phyloP scores from a whole-genome alignment of 1,284 basidiomycete genomes.

The Ganoderma lingzhi region DNA sequence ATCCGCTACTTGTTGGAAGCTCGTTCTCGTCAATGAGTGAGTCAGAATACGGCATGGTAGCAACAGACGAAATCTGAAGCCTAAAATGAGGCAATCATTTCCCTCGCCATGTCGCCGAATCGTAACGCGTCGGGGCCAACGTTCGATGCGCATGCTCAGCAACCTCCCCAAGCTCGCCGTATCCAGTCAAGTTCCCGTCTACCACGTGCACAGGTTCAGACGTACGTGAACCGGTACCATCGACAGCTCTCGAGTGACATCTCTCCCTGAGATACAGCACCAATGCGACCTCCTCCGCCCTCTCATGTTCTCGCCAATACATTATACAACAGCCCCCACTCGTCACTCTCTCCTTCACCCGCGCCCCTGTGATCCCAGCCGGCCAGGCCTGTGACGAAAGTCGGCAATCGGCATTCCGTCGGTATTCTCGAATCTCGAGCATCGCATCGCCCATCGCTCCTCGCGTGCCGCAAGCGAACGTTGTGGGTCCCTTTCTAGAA shows the following conservation, averaged over 20 bases:
- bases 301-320: background rate
- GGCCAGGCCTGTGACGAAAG: background rate
- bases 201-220: no score
- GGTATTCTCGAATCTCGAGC: background rate
- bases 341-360: background rate
- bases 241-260: no score
- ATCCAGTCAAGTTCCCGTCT: no score
- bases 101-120: background rate
- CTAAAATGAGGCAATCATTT: background rate
- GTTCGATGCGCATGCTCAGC: background rate
- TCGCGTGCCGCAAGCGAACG: background rate
- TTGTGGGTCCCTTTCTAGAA: conserved; percentile 8
- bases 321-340: background rate
- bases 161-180: background rate
- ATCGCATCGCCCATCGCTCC: background rate
- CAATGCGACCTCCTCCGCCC: background rate
- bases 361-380: background rate
- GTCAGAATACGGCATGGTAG: background rate
- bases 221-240: no score
- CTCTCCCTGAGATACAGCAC: background rate
- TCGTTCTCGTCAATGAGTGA: background rate
- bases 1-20: background rate
- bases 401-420: background rate
- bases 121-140: background rate
- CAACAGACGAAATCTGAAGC: background rate